These are phyloP conservation scores for Ulota crispa DNA, from an alignment of 225 moss, liverwort and hornwort genomes.

Conservation along the genomic window DNA sequence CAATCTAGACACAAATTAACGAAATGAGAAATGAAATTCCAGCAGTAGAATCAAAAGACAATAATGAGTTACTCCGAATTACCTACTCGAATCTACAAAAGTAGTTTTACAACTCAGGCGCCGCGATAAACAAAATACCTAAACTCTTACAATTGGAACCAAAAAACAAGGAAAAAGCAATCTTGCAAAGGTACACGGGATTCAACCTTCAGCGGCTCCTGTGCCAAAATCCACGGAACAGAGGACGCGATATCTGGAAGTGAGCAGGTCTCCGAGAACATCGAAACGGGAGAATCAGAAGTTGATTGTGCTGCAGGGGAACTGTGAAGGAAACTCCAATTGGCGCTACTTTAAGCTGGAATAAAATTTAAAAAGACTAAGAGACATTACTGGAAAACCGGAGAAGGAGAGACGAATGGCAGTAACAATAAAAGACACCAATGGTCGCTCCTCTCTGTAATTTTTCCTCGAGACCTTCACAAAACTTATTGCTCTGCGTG, in stretches of 20 bases:
- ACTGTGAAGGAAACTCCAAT: neutral
- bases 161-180: neutral
- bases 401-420: neutral
- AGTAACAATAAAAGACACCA: neutral
- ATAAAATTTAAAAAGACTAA: neutral
- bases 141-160: neutral
- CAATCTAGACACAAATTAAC: neutral
- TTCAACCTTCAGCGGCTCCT: slow-evolving; percentile 1
- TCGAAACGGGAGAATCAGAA: neutral
- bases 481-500: neutral
- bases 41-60: neutral
- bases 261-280: neutral
- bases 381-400: neutral
- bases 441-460: neutral
- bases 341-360: neutral
- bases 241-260: neutral
- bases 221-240: neutral
- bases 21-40: too few relatives aligned
- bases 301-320: neutral
- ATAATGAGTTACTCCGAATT: neutral
- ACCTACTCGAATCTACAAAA: neutral
- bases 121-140: neutral
- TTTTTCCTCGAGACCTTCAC: neutral
- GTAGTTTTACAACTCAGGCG: neutral
- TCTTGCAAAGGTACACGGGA: neutral